Base-by-base conservation (phyloP, 176 grass and related monocot species). In the Hsuehochloa calcarea region DNA sequence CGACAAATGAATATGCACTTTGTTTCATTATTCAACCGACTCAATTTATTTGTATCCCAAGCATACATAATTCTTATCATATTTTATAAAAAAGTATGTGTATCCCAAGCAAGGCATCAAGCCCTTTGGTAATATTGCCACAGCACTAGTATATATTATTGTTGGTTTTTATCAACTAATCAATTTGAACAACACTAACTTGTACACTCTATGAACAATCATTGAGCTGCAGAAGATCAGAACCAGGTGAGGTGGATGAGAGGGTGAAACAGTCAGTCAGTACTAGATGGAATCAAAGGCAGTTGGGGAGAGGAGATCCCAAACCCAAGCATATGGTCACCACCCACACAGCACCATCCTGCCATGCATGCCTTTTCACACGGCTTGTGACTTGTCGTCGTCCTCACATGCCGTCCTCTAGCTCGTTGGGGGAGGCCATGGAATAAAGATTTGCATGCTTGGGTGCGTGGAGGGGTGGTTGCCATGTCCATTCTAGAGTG, bases 401-500 rank as follows among this genome's bases (percentile, higher is more conserved):
- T 65, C 55, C 3, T 13, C 52, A 72, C 68, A 62, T 22, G 55
- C 0, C 19, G 86, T 85, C 83, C 29, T 85, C 73, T 82, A n/a
- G 20, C 80, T 27, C 27, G 15, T 25, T 14, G 60, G 27, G 20
- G 64, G n/a, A 52, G 60, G 19, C 8, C 8, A 60, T 63, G 82
- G 81, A 64, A 16, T 76, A 62, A 67, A 70, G 62, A 70, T n/a
- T n/a, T n/a, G n/a, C n/a, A n/a, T n/a, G n/a, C n/a, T n/a, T n/a
- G n/a, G n/a, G n/a, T n/a, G n/a, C n/a, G n/a, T n/a, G n/a, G n/a
- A n/a, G 82, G 68, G 70, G 88, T 82, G 17, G 89, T 84, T 87
- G 80, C 68, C 50, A 23, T 65, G 89, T 90, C 84, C 47, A 27
- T 68, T 61, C 77, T 73, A 37, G 22, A 0, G 23, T 84, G 87